Conservation (phyloP, 305 asterid species). For the Fraxinus albicans region DNA sequence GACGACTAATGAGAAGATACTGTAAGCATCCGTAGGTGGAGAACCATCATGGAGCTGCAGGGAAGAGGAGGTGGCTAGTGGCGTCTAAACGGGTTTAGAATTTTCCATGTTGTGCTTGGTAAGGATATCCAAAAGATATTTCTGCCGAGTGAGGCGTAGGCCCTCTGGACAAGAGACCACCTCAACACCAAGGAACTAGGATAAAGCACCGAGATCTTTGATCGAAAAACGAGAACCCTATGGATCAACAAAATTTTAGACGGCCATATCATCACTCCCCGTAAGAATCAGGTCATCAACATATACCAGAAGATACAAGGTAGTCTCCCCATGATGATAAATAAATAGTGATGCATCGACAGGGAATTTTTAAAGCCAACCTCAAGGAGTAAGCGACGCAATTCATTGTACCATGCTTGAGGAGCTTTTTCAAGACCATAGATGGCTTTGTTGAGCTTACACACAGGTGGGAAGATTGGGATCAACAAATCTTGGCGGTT, state of each 20-base stretch:
- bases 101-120: too few relatives aligned
- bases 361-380: background rate
- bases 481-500: background rate
- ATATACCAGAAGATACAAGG: background rate
- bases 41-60: background rate
- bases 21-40: background rate
- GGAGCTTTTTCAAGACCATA: background rate
- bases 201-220: background rate
- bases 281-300: background rate
- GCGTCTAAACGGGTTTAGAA: too few relatives aligned
- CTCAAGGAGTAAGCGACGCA: background rate
- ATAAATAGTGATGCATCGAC: background rate
- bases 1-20: background rate
- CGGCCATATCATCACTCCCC: background rate
- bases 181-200: background rate
- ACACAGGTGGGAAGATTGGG: background rate
- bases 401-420: background rate
- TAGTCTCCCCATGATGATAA: background rate
- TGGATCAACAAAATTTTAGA: background rate
- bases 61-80: background rate
- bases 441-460: background rate
- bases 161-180: background rate
- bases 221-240: background rate
- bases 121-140: too few relatives aligned
- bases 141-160: background rate